Evolutionary conservation across 192 early-diverging fungal genomes (phyloP), one percentile per base, ranked within the genome.

Genomic region (Gonapodya sp.): DNA sequence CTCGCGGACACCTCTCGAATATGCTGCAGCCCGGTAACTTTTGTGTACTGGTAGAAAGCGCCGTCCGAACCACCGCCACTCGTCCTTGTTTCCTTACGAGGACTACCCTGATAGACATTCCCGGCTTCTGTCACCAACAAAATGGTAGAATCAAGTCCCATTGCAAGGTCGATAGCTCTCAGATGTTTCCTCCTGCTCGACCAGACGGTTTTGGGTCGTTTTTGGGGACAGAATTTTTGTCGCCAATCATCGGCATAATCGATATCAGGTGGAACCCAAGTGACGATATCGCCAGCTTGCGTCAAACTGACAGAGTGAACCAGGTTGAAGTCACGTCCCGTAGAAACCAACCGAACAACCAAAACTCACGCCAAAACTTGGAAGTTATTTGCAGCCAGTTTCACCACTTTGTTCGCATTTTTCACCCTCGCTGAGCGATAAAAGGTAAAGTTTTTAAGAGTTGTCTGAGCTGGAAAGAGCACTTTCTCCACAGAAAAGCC

Each of bases 141-240:
- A 0, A 94, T 83, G 1, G 87, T 87, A 0, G 89, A 90, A 81
- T 94, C 88, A 72, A 94, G 90, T 0, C 93, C 93, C 35, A 95
- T 84, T 2, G 89, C 88, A 36, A 91, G 87, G 82, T 94, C 90
- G 0, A 79, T 81, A 31, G 89, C 88, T 2, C 81, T 83, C 32
- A 91, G 82, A 73, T 87, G 84, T 0, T 85, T 83, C 31, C 86
- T 88, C 14, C 86, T 82, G 31, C 82, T 83, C 24, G 85, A 82
- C 93, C 93, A 93, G 0, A 94, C 86, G n/a, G 87, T 85, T 33
- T 84, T 81, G 0, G 92, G 92, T 35, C 81, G 82, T 18, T 83
- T 79, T 34, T 86, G 88, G 79, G 2, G 74, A 80, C 32, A 80
- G 34, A 64, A 64, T 64, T 64, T 64, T 24, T 64, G 46, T 64